Evolutionary conservation across 805 yeast species (phyloP).

Genomic region (Suhomyces kilbournensis): DNA sequence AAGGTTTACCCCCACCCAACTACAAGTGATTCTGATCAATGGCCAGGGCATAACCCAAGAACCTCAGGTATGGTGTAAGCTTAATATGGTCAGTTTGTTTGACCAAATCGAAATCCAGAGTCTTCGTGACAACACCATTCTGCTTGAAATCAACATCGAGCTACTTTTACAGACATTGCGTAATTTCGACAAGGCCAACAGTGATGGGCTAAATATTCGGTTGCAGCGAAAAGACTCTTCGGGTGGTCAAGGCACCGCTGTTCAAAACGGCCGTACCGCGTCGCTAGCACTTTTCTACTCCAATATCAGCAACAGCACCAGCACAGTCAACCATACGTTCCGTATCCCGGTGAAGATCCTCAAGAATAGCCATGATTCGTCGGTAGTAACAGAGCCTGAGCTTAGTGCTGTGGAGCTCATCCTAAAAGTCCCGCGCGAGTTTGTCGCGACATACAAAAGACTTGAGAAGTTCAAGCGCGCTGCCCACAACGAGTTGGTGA

Average conservation of each 20-base stretch:
- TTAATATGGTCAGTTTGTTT: conserved; percentile 45
- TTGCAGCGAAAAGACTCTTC: conserved; percentile 44
- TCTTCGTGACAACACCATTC: conserved; percentile 50
- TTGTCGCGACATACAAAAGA: conserved; percentile 54
- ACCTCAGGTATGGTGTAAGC: conserved; percentile 68
- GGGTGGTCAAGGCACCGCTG: conserved; percentile 20
- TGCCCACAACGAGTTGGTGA: conserved; percentile 41
- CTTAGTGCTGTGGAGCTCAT: conserved; percentile 53
- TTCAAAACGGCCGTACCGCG: conserved; percentile 41
- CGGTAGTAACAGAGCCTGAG: conserved; percentile 59
- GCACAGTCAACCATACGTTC: conserved; percentile 59
- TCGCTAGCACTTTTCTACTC: conserved; percentile 55
- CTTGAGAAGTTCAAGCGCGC: conserved; percentile 62
- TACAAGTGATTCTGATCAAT: conserved; percentile 49
- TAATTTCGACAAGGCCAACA: conserved; percentile 52
- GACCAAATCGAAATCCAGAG: conserved; percentile 51
- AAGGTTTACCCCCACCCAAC: conserved; percentile 48
- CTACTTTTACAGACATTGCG: conserved; percentile 55
- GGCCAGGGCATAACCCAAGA: conserved; percentile 44
- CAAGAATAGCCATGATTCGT: conserved; percentile 50
- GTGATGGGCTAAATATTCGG: conserved; percentile 50
- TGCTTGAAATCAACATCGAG: conserved; percentile 62
- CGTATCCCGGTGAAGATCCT: conserved; percentile 69
- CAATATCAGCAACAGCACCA: conserved; percentile 40
- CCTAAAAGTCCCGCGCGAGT: conserved; percentile 49